Base-by-base conservation (phyloP, 169 alveolate genomes). In the Cryptosporidium ubiquitum region DNA sequence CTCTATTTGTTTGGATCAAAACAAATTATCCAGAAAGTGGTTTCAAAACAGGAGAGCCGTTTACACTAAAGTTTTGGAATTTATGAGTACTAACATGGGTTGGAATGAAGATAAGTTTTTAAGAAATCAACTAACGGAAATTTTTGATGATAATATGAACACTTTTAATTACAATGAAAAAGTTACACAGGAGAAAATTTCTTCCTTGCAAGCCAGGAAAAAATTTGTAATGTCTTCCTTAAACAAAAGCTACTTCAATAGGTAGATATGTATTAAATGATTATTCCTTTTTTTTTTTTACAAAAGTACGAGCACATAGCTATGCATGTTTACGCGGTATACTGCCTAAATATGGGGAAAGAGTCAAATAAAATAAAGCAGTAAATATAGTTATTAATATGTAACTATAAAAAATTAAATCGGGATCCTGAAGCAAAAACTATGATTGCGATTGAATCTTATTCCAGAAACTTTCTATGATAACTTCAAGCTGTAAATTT, bases 211-310 rank as follows among this genome's bases (percentile, higher is more conserved):
- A n/a, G 16, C 57, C 20, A 73, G 70, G 20, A 73, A 29, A 58
- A 73, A 35, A 55, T 73, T 73, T 23, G 51, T 58, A 33, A 73
- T 73, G 85, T 73, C 57, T 12, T 73, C 85, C 20, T 52, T 73
- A 26, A 73, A 73, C 55, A 73, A 33, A 37, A 73, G 47, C 51
- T 73, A 73, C n/a, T 73, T 73, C 40, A 29, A 55, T 12, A 51
- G 14, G 51, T 33, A 35, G 37, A 26, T 7, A 26, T 35, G 16
- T n/a, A 6, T 23, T 26, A 55, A 26, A 26, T 26, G 29, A 26
- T 35, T 0, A 26, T n/a, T n/a, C n/a, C 1, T 26, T 55, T 20
- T 55, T 20, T 18, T 14, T 51, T 51, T 51, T 51, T 9, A 55
- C 66, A 7, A 20, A 55, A 55, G 7, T 55, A 26, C 37, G 37